Evolutionary conservation across 2,329 filamentous ascomycete genomes (phyloP), one percentile per base, ranked within the genome.

Genomic region (Hysterium pulicare): DNA sequence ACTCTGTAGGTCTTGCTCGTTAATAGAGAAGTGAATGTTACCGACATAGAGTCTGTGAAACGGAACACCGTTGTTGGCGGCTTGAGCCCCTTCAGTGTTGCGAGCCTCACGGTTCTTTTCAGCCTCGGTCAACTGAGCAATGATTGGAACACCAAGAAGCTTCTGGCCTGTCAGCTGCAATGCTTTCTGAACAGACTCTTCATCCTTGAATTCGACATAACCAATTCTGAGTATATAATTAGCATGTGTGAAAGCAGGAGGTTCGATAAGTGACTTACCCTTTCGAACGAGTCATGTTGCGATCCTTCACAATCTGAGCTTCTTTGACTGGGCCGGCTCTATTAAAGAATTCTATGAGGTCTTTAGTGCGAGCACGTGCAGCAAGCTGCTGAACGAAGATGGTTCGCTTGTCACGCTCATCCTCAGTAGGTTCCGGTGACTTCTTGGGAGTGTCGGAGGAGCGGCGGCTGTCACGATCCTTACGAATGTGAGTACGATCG

Each of bases 21-120:
- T 96, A 67, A 98, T 95, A 67, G 90, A 96, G 79, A 98, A 98
- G 75, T 98, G 93, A 57, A 98, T 97, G 68, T 98, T 98, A 70
- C 93, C 93, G 56, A 98, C 91, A 69, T 97, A 98, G 46, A 98
- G 85, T 56, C 94, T 87, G 72, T 98, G 93, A 75, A 97, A 97
- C 19, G 93, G 93, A 46, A 95, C 85, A 48, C 87, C 86, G 65
- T 90, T 90, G 46, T 86, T 83, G 55, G 72, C 75, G 53, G 78
- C 82, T 53, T 78, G 77, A 38, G 76, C 71, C 39, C 79, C 74
- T 57, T 93, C 87, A 40, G 87, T 81, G 51, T 81, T 91, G 55
- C 91, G 89, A 51, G 90, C 89, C 76, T 95, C 91, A 58, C 93
- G 90, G 66, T 98, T 98, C 78, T 98, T 98, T 71, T 98, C 94